Evolutionary conservation across 139 green algal species (phyloP).

Genomic region (Deuterostichococcus epilithicus): DNA sequence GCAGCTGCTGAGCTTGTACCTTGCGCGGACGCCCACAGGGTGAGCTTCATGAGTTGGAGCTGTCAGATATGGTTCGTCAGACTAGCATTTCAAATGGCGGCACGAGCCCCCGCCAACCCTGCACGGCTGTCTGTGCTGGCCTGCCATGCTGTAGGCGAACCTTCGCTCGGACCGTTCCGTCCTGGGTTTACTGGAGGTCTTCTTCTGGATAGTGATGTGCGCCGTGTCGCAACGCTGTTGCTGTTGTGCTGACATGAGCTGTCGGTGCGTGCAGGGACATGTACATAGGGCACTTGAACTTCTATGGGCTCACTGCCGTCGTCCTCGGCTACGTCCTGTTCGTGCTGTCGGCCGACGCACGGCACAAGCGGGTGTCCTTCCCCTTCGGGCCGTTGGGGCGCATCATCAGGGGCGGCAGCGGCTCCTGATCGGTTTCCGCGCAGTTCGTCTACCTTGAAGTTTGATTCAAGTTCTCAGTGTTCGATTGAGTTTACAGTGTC

Average conservation of each 20-base stretch:
- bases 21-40: neutral
- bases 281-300: neutral
- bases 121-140: too few relatives aligned
- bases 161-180: neutral
- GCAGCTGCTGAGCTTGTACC: slow-evolving; percentile 66
- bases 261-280: too few relatives aligned
- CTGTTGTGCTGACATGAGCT: too few relatives aligned
- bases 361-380: neutral
- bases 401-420: neutral
- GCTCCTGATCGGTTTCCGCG: too few relatives aligned
- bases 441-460: too few relatives aligned
- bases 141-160: neutral
- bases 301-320: neutral
- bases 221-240: too few relatives aligned
- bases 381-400: neutral
- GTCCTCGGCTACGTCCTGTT: neutral
- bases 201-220: too few relatives aligned
- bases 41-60: neutral
- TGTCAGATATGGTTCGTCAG: neutral
- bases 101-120: too few relatives aligned
- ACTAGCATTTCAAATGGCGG: too few relatives aligned
- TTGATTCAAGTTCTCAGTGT: too few relatives aligned
- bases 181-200: neutral
- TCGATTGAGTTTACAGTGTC: too few relatives aligned
- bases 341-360: neutral